Evolutionary conservation across 2,329 filamentous ascomycete species (phyloP), one percentile per base, ranked within the genome.

Genomic region (Arachnomyces sp.): DNA sequence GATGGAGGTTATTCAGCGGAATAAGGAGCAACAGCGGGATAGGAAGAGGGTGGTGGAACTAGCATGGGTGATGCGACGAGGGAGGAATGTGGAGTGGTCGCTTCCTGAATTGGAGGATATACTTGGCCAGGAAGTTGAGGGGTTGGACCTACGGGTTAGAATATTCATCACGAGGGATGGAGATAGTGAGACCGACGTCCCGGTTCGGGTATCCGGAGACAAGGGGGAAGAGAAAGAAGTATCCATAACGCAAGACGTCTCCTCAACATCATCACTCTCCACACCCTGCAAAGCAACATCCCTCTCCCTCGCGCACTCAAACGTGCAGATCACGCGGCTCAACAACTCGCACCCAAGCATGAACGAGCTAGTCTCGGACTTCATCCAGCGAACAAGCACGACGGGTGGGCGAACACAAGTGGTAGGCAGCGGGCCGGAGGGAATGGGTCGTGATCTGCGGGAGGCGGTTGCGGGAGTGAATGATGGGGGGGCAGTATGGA

Each of bases 31-130:
- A 12, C 11, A 17, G 8, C 2, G 9, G 4, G 13, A 30, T 29
- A 30, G 4, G 13, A 25, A 4, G 28, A 33, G 14, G 7, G 11
- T 16, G 43, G 55, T 82, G 2, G 73, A 79, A 49, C 71, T 84
- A n/a, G 63, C 82, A 41, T 84, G 81, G 81, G 72, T 74, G 2
- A 66, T 84, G 29, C 68, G 78, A 11, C 70, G 72, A 31, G 61
- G 62, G 5, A 54, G 58, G 5, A 74, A 83, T 45, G 56, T 76
- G 12, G 62, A 67, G 14, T 84, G 81, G 79, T 63, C 83, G 7
- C 58, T 61, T 17, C 52, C 63, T 4, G 81, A 84, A 54, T 59
- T 84, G 8, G 63, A 69, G 2, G 47, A n/a, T 4, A 17, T 39
- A 12, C 40, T 43, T 12, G 82, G 7, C 61, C 60, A 61, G 61